A percentile compares a stretch with the other conserved stretches of the same genome.
phyloP scores from a whole-genome alignment of 2,329 filamentous ascomycete species.

The Chaetomium globosum region DNA sequence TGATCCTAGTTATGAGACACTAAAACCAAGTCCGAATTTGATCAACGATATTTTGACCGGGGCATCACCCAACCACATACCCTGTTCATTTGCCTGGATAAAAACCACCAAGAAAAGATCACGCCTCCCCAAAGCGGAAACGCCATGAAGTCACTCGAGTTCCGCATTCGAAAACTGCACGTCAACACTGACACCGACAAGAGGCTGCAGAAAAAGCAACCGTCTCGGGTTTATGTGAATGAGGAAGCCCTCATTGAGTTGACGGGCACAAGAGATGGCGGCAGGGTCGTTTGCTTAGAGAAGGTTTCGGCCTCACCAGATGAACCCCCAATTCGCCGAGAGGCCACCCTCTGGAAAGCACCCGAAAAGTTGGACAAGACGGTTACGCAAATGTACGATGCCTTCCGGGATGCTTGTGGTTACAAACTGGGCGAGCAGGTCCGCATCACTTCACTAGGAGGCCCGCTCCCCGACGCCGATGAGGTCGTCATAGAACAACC shows the following conservation, averaged over 20 bases:
- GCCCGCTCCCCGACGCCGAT: slow-evolving; percentile 56
- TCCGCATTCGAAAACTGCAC: slow-evolving; percentile 37
- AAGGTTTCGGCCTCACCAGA: slow-evolving; percentile 29
- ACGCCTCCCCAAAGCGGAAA: slow-evolving; percentile 7
- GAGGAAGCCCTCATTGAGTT: slow-evolving; percentile 52
- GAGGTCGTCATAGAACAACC: slow-evolving; percentile 64
- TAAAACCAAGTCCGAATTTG: not conserved
- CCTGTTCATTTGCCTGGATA: not conserved
- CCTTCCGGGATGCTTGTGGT: slow-evolving; percentile 70
- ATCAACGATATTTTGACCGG: not conserved
- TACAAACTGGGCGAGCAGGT: slow-evolving; percentile 71
- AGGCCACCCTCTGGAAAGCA: slow-evolving; percentile 55
- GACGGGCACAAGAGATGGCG: slow-evolving; percentile 49
- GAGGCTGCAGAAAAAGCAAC: slow-evolving; percentile 41
- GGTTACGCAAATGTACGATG: slow-evolving; percentile 71
- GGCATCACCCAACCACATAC: not conserved
- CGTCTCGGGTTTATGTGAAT: slow-evolving; percentile 53
- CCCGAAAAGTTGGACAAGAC: slow-evolving; percentile 65
- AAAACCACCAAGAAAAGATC: slow-evolving; percentile 1
- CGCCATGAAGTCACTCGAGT: slow-evolving; percentile 37
- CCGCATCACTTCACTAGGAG: slow-evolving; percentile 60
- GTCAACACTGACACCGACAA: slow-evolving; percentile 36
- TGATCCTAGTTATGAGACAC: not conserved
- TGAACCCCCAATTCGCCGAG: slow-evolving; percentile 39
- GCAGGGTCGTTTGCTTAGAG: slow-evolving; percentile 41